Conservation (phyloP, 1,284 basidiomycete species). For the Cryptococcus hybrid region DNA sequence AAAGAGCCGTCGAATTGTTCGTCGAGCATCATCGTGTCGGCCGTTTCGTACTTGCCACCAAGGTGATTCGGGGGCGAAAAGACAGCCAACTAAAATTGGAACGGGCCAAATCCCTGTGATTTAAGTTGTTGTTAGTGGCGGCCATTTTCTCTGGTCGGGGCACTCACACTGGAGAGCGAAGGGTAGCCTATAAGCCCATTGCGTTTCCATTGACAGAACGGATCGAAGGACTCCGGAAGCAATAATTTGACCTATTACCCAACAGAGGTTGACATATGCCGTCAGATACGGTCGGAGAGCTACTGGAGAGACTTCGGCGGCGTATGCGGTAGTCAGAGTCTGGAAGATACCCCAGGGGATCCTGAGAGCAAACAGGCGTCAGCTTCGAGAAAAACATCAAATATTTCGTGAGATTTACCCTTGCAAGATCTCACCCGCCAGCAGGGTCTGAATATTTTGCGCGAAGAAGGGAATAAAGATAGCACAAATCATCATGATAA, state of each 20-base stretch:
- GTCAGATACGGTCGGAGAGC: constrained; percentile 29
- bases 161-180: constrained; percentile 31
- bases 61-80: constrained; percentile 28
- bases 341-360: constrained; percentile 18
- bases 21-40: constrained; percentile 19
- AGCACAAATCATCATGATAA: no score
- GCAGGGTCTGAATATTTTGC: constrained; percentile 33
- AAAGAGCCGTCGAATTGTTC: constrained; percentile 17
- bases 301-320: constrained; percentile 53
- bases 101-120: constrained; percentile 45
- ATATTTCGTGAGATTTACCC: not conserved
- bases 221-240: constrained; percentile 17
- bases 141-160: not conserved
- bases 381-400: not conserved
- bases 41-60: constrained; percentile 32
- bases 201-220: constrained; percentile 7
- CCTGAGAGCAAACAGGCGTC: not conserved
- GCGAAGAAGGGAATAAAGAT: constrained; percentile 46
- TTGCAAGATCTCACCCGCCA: constrained; percentile 43
- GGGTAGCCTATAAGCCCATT: constrained; percentile 36
- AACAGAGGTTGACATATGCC: constrained; percentile 53
- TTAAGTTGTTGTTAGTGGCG: not conserved
- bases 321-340: constrained; percentile 50
- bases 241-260: constrained; percentile 49
- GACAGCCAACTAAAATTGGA: constrained; percentile 20